Evolutionary conservation across 345 rosid species (phyloP).

Genomic region (Kernera saxatilis): DNA sequence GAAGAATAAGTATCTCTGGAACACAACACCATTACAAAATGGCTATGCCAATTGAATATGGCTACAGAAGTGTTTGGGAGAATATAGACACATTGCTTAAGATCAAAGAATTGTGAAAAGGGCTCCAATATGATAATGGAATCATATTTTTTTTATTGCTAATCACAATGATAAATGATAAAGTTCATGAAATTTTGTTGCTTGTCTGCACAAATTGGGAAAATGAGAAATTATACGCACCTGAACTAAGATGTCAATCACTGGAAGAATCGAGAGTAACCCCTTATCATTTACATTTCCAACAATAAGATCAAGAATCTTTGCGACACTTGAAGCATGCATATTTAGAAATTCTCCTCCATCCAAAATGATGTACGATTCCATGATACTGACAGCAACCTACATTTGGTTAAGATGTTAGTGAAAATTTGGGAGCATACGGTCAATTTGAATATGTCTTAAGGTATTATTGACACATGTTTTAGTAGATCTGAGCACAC

Average conservation of each 20-base stretch:
- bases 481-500: neutral
- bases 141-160: neutral
- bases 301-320: slow-evolving; percentile 82
- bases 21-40: neutral
- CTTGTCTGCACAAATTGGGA: neutral
- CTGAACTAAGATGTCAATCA: slow-evolving; percentile 86
- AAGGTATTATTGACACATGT: neutral
- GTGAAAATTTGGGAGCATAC: neutral
- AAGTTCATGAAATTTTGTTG: neutral
- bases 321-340: slow-evolving; percentile 81
- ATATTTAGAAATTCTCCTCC: slow-evolving; percentile 72
- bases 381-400: slow-evolving; percentile 82
- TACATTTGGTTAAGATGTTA: slow-evolving; percentile 29
- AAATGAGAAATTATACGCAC: slow-evolving; percentile 34
- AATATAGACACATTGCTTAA: neutral
- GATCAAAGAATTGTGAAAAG: neutral
- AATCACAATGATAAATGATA: neutral
- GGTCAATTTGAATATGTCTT: neutral
- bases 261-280: slow-evolving; percentile 72
- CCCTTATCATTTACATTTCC: slow-evolving; percentile 94
- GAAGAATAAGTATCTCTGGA: neutral
- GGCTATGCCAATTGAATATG: neutral
- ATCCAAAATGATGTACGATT: slow-evolving; percentile 72
- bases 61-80: neutral
- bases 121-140: neutral